These are phyloP conservation scores for Citrus trifoliata DNA, from an alignment of 345 rosid species.

Conservation along the genomic window DNA sequence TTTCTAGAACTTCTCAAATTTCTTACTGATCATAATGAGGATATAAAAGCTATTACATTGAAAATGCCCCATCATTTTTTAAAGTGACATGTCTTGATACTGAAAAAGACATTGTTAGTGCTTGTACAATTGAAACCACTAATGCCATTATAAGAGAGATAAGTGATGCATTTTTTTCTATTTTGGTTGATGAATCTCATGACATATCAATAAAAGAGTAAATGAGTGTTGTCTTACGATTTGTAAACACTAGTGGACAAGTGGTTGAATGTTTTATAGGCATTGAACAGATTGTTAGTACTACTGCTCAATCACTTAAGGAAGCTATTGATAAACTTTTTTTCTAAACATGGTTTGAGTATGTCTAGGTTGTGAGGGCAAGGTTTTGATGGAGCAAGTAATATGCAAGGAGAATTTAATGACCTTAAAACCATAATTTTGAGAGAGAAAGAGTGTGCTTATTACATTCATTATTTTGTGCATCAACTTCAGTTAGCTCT, in stretches of 20 bases:
- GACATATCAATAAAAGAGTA: neutral
- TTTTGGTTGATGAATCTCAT: neutral
- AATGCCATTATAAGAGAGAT: neutral
- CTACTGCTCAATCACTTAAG: too few relatives aligned
- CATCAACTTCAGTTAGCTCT: conserved; percentile 4
- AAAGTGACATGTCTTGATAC: neutral
- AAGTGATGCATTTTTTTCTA: neutral
- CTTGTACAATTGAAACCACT: neutral
- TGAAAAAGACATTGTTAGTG: neutral
- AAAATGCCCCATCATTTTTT: neutral
- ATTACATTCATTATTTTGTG: neutral
- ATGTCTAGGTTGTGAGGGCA: neutral
- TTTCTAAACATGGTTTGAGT: neutral
- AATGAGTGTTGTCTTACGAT: too few relatives aligned
- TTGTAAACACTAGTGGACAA: too few relatives aligned
- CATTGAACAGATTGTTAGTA: too few relatives aligned
- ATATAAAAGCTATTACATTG: neutral
- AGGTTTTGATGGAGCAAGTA: neutral
- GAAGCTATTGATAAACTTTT: neutral
- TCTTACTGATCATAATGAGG: neutral
- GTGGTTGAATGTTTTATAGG: too few relatives aligned
- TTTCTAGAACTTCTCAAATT: neutral
- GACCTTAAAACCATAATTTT: neutral
- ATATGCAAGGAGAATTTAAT: too few relatives aligned
- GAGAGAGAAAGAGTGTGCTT: neutral